Base-by-base conservation (phyloP, 2,329 filamentous ascomycete genomes). In the Ceratocystis albifundus region DNA sequence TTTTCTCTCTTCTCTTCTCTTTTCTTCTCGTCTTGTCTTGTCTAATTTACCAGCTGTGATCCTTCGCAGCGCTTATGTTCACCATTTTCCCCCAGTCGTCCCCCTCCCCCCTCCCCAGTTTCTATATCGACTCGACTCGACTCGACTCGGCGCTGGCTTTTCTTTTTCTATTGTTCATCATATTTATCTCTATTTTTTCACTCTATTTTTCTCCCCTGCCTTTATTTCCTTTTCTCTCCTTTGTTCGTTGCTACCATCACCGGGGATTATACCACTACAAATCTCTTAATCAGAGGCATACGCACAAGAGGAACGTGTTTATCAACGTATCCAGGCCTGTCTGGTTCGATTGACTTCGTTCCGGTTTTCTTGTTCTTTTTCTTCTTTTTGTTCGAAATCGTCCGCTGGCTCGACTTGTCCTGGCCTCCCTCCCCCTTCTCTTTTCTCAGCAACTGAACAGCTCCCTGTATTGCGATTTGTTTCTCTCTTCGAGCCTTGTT, bases 391-490 rank as follows among this genome's bases (percentile, higher is more conserved):
- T n/a, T 59, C 48, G 20, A 53, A 41, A 41, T 8, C 36, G 36
- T 41, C 36, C 10, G 36, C 36, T 41, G 36, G 36, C 48, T 15
- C 46, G 20, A 53, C 48, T 36, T 22, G 25, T 50, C 46, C 20
- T 53, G 12, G 28, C 50, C 28, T 12, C 61, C 46, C 61, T 62
- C 15, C 46, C 46, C 36, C 46, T 22, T 45, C 59, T 62, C 44
- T 28, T 45, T 64, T 53, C n/a, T 22, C 45, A 15, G 53, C 46
- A 32, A 22, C 48, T 64, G 36, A 32, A 32, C 17, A 63, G 28
- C 46, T 63, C 53, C 53, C 53, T 59, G 53, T 59, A 59, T 59
- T 59, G 53, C 53, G 53, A 59, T 59, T 59, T 59, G 53, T 59
- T 25, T 59, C 53, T 59, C 53, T 59, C 53, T 59, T 32, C 53